Percentiles rank a stretch among this genome's conserved stretches.
phyloP scores from a whole-genome alignment of 176 grass and related monocot species.

The Triticum aestivum region DNA sequence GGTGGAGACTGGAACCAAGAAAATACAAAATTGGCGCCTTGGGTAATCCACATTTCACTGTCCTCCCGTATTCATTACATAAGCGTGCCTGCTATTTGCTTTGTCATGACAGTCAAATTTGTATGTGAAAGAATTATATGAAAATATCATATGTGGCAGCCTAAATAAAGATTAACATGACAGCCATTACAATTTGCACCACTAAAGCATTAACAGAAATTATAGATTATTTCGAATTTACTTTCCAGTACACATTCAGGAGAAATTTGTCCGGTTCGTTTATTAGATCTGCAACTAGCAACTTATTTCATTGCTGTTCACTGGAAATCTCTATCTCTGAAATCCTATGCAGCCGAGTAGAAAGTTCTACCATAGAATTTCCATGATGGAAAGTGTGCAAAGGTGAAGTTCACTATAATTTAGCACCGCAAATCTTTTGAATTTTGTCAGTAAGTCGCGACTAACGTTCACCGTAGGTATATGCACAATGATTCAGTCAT shows the following conservation, averaged over 20 bases:
- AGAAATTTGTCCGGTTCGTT: not conserved
- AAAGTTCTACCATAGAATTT: slow-evolving; percentile 5
- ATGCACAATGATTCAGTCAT: not conserved
- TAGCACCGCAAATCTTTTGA: not conserved
- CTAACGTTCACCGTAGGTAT: not conserved
- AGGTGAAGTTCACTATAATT: not conserved
- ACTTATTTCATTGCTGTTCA: not conserved
- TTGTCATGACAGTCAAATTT: not conserved
- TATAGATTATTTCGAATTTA: not conserved
- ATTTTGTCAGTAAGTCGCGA: not conserved
- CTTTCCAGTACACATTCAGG: not conserved
- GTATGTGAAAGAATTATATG: not conserved
- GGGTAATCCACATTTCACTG: slow-evolving; percentile 45
- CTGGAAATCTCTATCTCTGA: not conserved
- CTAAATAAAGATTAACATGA: not conserved
- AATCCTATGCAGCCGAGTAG: not conserved
- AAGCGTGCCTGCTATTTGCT: not conserved
- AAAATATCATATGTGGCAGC: not conserved
- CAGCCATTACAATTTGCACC: not conserved
- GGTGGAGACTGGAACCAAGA: slow-evolving; percentile 49
- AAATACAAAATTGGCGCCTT: slow-evolving; percentile 53
- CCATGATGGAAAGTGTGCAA: not conserved
- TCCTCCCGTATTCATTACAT: not conserved
- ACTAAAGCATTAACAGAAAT: not conserved
- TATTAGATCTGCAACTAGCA: not conserved